Conservation (phyloP, 2,329 filamentous ascomycete genomes). For the Hirsutella minnesotensis region DNA sequence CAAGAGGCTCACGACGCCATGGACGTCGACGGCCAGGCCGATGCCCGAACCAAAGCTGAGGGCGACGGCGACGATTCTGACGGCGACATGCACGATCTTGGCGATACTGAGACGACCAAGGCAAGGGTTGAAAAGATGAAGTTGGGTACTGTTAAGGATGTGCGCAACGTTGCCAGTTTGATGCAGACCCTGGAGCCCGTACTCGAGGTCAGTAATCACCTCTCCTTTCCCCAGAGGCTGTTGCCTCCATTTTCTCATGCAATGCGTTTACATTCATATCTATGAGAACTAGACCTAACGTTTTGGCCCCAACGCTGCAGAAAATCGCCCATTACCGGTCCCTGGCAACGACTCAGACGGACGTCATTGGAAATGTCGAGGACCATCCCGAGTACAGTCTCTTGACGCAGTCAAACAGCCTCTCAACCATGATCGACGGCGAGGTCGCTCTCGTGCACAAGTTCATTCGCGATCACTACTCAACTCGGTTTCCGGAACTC, state of each 20-base stretch:
- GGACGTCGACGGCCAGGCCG: slow-evolving; percentile 48
- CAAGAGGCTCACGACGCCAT: slow-evolving; percentile 31
- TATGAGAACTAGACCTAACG: slow-evolving; percentile 56
- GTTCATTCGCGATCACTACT: slow-evolving; percentile 93
- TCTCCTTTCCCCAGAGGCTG: slow-evolving; percentile 7
- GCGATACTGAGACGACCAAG: slow-evolving; percentile 60
- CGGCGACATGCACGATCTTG: slow-evolving; percentile 34
- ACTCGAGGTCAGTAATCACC: slow-evolving; percentile 56
- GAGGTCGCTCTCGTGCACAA: slow-evolving; percentile 93
- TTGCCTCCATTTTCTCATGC: slow-evolving; percentile 5
- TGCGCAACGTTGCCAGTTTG: slow-evolving; percentile 65
- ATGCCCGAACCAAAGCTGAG: slow-evolving; percentile 35
- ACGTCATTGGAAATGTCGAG: slow-evolving; percentile 70
- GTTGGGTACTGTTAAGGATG: slow-evolving; percentile 60
- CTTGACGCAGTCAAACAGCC: slow-evolving; percentile 74
- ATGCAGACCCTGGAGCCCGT: slow-evolving; percentile 75
- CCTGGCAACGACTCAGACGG: slow-evolving; percentile 51
- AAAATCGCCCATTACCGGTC: slow-evolving; percentile 71
- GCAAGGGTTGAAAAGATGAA: slow-evolving; percentile 76
- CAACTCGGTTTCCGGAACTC: slow-evolving; percentile 81
- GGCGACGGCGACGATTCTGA: slow-evolving; percentile 44
- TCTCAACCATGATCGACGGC: slow-evolving; percentile 86
- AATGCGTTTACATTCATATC: slow-evolving; percentile 49
- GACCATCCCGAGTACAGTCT: slow-evolving; percentile 88
- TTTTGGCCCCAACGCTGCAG: slow-evolving; percentile 42